Evolutionary conservation across 495 filamentous ascomycete species (phyloP).

Genomic region (Neurospora africana): DNA sequence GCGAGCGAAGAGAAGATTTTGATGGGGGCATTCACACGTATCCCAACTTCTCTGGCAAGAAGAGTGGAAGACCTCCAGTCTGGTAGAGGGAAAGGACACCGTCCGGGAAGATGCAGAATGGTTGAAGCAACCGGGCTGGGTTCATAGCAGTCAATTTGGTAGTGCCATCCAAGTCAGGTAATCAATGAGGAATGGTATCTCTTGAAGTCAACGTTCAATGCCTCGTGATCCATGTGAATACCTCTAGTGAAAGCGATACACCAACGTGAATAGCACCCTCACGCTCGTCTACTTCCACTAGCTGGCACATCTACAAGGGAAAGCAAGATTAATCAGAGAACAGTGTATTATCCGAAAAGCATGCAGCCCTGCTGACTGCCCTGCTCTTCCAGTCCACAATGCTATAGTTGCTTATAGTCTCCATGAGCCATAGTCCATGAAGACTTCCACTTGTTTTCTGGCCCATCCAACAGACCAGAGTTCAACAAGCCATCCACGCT

Average conservation of each 20-base stretch:
- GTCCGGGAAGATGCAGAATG: not conserved
- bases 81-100: not conserved
- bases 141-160: not conserved
- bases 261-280: not conserved
- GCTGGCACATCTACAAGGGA: not conserved
- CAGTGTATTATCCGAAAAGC: no score
- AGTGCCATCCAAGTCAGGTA: not conserved
- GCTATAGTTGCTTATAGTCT: no score
- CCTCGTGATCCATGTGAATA: not conserved
- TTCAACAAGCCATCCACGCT: not conserved
- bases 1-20: accelerated
- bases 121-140: not conserved
- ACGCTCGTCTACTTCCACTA: not conserved
- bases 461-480: not conserved
- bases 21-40: not conserved
- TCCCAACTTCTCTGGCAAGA: not conserved
- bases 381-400: no score
- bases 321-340: not conserved
- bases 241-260: no score
- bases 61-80: not conserved
- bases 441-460: no score
- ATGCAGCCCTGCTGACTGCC: no score
- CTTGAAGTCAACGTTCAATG: not conserved
- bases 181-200: not conserved
- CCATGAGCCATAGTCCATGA: no score